Conservation (phyloP, 352 stramenopile genomes). For the Blastocystis sp. region DNA sequence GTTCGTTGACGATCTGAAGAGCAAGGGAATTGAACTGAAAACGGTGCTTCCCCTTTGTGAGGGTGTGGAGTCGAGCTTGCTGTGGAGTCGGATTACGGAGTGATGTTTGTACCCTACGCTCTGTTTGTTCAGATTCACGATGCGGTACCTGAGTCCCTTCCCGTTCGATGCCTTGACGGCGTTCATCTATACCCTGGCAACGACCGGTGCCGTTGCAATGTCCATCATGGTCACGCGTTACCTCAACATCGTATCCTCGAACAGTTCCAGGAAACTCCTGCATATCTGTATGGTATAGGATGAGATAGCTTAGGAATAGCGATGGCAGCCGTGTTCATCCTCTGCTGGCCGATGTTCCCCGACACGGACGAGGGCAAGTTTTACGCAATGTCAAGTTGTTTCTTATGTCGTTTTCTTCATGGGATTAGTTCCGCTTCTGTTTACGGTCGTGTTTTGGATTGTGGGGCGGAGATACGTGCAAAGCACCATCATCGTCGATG, state of each 20-base stretch:
- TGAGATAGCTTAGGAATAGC: slow-evolving; percentile 8
- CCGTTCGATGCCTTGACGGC: neutral
- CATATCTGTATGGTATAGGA: slow-evolving; percentile 57
- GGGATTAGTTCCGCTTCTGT: slow-evolving; percentile 57
- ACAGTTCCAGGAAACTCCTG: slow-evolving; percentile 46
- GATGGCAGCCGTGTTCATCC: slow-evolving; percentile 62
- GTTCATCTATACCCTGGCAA: slow-evolving; percentile 35
- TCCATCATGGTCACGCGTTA: slow-evolving; percentile 17
- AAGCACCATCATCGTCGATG: slow-evolving; percentile 40
- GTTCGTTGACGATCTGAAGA: slow-evolving; percentile 5
- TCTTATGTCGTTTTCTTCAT: neutral
- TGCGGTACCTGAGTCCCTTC: slow-evolving; percentile 2
- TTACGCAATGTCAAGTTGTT: slow-evolving; percentile 59
- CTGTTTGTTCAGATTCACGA: neutral
- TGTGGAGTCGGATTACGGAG: neutral
- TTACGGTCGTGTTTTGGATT: slow-evolving; percentile 52
- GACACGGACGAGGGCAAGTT: slow-evolving; percentile 34
- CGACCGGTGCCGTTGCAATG: slow-evolving; percentile 7
- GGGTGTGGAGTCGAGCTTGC: neutral
- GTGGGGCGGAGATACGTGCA: slow-evolving; percentile 9
- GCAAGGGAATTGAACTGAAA: neutral
- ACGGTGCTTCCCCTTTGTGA: slow-evolving; percentile 21
- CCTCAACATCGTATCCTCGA: slow-evolving; percentile 22
- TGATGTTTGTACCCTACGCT: neutral
- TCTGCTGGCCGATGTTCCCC: slow-evolving; percentile 59